Percentiles rank a stretch among this genome's conserved stretches.
phyloP scores from a whole-genome alignment of 257 asterid genomes.

The Penstemon eatonii region DNA sequence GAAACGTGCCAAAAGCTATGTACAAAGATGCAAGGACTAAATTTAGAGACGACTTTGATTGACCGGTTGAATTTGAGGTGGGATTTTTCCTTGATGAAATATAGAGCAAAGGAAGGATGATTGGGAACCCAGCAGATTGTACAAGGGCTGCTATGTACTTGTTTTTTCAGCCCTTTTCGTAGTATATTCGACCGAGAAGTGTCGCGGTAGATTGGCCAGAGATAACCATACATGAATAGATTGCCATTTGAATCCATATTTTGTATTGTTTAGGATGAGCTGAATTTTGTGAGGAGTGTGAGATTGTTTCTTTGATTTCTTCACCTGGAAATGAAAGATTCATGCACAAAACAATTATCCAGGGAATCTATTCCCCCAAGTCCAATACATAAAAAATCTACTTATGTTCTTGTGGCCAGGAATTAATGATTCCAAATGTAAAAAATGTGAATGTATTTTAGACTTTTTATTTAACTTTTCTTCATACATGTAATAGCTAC shows the following conservation, averaged over 20 bases:
- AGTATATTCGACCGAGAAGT: slow-evolving; percentile 44
- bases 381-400: too few species aligned
- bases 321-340: slow-evolving; percentile 24
- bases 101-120: slow-evolving; percentile 39
- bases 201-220: slow-evolving; percentile 43
- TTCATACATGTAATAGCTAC: too few species aligned
- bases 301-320: slow-evolving; percentile 25
- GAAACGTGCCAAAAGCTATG: slow-evolving; percentile 24
- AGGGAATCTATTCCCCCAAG: too few species aligned
- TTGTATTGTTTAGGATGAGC: slow-evolving; percentile 10
- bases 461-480: too few species aligned
- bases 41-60: background rate
- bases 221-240: slow-evolving; percentile 35
- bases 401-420: too few species aligned
- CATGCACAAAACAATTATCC: background rate
- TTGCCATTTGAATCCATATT: slow-evolving; percentile 38
- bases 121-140: slow-evolving; percentile 47
- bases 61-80: background rate
- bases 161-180: slow-evolving; percentile 49
- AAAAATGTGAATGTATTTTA: too few species aligned
- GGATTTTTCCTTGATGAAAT: slow-evolving; percentile 7
- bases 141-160: slow-evolving; percentile 43
- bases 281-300: slow-evolving; percentile 3
- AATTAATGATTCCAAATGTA: too few species aligned
- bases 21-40: slow-evolving; percentile 21